Evolutionary conservation across 176 grass and related monocot species (phyloP).

Genomic region (Rhipidocladum racemiflorum): DNA sequence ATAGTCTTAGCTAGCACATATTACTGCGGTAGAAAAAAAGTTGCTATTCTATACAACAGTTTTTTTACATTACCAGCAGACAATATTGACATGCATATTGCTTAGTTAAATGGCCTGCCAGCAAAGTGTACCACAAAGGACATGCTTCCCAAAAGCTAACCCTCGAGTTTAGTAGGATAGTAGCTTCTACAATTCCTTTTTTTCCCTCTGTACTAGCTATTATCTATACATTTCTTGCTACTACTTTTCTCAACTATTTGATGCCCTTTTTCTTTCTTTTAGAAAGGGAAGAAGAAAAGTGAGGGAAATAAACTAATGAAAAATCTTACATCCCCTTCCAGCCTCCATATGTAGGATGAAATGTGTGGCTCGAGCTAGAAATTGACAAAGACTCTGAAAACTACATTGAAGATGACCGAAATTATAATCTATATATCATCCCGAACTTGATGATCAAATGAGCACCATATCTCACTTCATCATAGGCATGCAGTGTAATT

Average conservation of each 20-base stretch:
- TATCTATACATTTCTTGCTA: neutral
- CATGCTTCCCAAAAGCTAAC: slow-evolving; percentile 33
- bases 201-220: neutral
- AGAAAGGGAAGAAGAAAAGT: neutral
- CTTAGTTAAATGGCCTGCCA: slow-evolving; percentile 3
- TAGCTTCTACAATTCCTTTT: slow-evolving; percentile 34
- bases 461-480: slow-evolving; percentile 35
- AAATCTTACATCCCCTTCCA: neutral
- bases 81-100: slow-evolving; percentile 4
- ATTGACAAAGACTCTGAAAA: slow-evolving; percentile 12
- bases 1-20: neutral
- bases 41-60: neutral
- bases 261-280: neutral
- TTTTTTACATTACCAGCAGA: neutral
- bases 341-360: neutral
- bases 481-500: slow-evolving; percentile 20
- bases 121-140: slow-evolving; percentile 31
- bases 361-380: neutral
- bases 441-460: slow-evolving; percentile 32
- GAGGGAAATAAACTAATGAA: neutral
- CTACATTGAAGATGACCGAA: slow-evolving; percentile 19
- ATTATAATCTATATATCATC: slow-evolving; percentile 22
- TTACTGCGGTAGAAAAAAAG: neutral
- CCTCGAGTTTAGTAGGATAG: slow-evolving; percentile 27
- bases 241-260: neutral